Evolutionary conservation across 2,329 filamentous ascomycete species (phyloP).

Genomic region (Aureobasidium musti): DNA sequence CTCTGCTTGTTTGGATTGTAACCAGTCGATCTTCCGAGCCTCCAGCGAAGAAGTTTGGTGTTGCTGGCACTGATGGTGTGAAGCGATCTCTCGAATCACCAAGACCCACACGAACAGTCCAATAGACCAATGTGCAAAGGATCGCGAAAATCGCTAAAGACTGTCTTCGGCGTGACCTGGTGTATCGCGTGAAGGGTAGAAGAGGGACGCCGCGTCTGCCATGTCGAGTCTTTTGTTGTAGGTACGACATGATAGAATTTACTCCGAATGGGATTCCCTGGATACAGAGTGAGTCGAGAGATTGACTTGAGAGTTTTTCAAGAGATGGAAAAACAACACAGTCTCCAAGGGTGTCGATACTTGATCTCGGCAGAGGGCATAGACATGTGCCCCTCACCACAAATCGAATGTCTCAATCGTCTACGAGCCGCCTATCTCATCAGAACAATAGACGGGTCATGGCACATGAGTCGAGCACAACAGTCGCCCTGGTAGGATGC

Average conservation of each 20-base stretch:
- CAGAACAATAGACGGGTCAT: too few species aligned
- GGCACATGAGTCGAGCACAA: too few species aligned
- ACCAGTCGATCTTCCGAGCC: neutral
- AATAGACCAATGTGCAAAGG: neutral
- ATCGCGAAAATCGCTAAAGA: neutral
- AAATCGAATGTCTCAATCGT: too few species aligned
- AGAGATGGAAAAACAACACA: too few species aligned
- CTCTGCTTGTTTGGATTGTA: neutral
- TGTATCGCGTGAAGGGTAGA: neutral
- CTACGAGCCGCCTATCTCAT: too few species aligned
- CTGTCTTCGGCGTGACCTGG: neutral
- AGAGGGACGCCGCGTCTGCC: neutral
- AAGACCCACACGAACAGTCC: neutral
- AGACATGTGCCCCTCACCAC: too few species aligned
- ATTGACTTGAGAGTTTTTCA: neutral
- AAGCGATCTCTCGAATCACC: neutral
- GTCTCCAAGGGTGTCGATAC: too few species aligned
- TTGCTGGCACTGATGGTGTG: neutral
- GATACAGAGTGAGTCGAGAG: too few species aligned
- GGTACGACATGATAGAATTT: neutral
- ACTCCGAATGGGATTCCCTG: too few species aligned
- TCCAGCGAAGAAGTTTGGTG: neutral
- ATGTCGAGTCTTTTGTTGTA: slow-evolving; percentile 1
- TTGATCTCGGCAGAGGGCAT: too few species aligned
- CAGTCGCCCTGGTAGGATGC: too few species aligned